Base-by-base conservation (phyloP, 73 alveolate species). In the Uronychia binucleata region DNA sequence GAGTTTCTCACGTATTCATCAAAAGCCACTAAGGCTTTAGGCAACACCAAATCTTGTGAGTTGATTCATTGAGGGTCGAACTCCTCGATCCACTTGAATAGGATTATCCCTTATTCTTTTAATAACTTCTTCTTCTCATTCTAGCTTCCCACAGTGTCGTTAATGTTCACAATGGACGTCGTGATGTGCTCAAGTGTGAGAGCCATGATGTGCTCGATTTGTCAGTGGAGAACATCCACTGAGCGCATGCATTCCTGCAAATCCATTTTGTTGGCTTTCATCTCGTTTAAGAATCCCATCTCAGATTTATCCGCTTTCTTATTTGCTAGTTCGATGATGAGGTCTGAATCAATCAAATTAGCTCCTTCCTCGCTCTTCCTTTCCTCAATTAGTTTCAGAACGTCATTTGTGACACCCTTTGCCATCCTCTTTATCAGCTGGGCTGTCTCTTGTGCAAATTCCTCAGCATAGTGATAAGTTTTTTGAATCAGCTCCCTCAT, bases 251-350 rank as follows among this genome's bases (percentile, higher is more conserved):
- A 74, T n/a, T 75, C 26, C n/a, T 83, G 84, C 31, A 33, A 28
- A 34, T 83, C 90, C 5, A 58, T 1, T 30, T 76, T 83, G 57
- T 83, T 83, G 14, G 84, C 27, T 34, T 83, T 83, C 85, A 83
- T 75, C 32, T 76, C 67, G 30, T 59, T 75, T 1, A 83, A 60
- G 28, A 27, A 33, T 8, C 34, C 85, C 1, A 83, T 30, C 26
- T 83, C 90, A 1, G 31, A 13, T 30, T 83, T 76, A 27, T 83
- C 90, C 1, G 58, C 90, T 75, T 83, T 83, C 1, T 30, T 11
- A 29, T 59, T 27, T n/a, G 75, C n/a, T n/a, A n/a, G n/a, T n/a
- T n/a, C n/a, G n/a, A n/a, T n/a, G n/a, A n/a, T n/a, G n/a, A n/a
- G n/a, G n/a, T n/a, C n/a, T n/a, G n/a, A n/a, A n/a, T n/a, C n/a